Evolutionary conservation across 768 basidiomycete genomes (phyloP), one percentile per base, ranked within the genome.

Genomic region (Tricholoma flavovirens): DNA sequence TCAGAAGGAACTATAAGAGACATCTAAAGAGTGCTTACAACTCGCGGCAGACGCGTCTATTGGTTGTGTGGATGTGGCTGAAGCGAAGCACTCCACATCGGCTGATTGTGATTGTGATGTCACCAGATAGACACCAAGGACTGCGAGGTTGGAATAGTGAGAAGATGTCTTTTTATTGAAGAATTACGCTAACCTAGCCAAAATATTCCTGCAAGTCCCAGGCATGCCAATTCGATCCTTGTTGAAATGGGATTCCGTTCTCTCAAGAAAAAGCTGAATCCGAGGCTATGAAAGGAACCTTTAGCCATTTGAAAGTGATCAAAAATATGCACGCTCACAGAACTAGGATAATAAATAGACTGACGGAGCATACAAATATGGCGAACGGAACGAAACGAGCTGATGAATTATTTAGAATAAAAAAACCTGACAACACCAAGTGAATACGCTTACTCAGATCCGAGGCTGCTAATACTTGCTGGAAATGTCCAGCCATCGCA

Each of bases 311-410:
- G 30, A 56, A 32, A 22, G 22, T 35, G 12, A 14, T 21, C 12
- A 24, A 42, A 12, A 45, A 35, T 22, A n/a, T 54, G 14, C 49
- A 36, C 29, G 77, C 85, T 65, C 61, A 89, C 88, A 93, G 78
- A 54, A 81, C 71, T 40, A 82, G 60, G 51, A 90, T 78, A 62
- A 90, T 81, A 60, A 88, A 69, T 66, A 91, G 66, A 65, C 86
- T 89, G 35, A 80, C 81, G 40, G 78, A 77, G 64, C 84, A 88
- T 43, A 90, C 88, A 62, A 92, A 92, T 66, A 93, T 80, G 53
- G 90, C 86, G 66, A 90, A 88, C 15, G 90, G 90, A 36, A 93
- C 84, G 67, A 92, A 93, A 73, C 86, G 89, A 73, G 90, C 90
- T 93, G 63, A 7, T 53, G 29, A 45, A 45, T 29, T n/a, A 8